Evolutionary conservation across 208 protist species (phyloP), one percentile per base, ranked within the genome.

Genomic region (Trypanosomatidae sp.): DNA sequence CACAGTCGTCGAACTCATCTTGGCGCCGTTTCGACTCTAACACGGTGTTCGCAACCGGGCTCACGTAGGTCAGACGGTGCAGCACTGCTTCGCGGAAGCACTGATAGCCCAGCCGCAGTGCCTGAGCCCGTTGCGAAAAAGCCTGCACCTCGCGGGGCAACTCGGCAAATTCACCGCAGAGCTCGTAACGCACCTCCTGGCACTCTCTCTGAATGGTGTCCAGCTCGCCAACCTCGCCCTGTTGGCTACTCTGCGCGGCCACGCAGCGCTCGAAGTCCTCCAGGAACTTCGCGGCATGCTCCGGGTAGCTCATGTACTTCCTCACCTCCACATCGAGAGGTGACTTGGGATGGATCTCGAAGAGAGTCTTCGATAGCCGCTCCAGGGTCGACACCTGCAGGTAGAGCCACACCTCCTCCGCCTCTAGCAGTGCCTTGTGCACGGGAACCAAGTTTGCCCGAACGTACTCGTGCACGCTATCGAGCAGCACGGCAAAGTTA

Each of bases 381-480:
- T 98, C 91, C 43, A 94, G 75, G 2, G 92, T 71, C 17, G 82
- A 85, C n/a, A 95, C 83, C 74, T 92, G 89, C 68, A 98, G 75
- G 62, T 94, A 88, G 25, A 94, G 69, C 91, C 91, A 98, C 66
- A 91, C 73, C 77, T 95, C 88, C 77, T 91, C 79, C 30, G 88
- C 89, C 67, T 97, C 93, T 44, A 90, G 49, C 69, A 97, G 77
- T 30, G 83, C 88, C 30, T 77, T 72, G 43, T 91, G 84, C 47
- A 97, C 90, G 19, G 69, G 52, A 5, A 59, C 64, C 59, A 93
- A 60, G 76, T 87, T 88, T 1, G 78, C 85, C 44, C 69, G 71
- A 33, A 96, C 71, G 77, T 85, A 89, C 33, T 78, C 78, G 28
- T 87, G 69, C 44, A 89, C 91, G 59, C 75, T 84, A 36, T 91